These are phyloP conservation scores for Irineochytrium annulatum DNA, from an alignment of 192 early-diverging fungal genomes.

Conservation along the genomic window DNA sequence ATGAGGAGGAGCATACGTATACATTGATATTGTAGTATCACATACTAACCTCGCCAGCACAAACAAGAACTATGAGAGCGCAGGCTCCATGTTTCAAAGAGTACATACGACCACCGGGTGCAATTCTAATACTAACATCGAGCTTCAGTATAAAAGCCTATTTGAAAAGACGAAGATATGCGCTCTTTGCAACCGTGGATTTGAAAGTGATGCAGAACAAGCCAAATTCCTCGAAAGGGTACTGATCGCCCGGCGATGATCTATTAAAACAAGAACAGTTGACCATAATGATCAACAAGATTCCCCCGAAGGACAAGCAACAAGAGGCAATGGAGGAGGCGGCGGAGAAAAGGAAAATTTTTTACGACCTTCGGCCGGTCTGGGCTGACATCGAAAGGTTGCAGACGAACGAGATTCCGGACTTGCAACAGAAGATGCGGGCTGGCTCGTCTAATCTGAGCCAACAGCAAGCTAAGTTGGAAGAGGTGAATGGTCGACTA, in stretches of 20 bases:
- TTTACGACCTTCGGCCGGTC: conserved; percentile 6
- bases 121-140: no score
- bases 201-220: conserved; percentile 50
- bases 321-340: conserved; percentile 9
- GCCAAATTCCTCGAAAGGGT: conserved; percentile 38
- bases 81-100: no score
- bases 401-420: conserved; percentile 43
- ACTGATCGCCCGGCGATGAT: no score
- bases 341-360: background rate
- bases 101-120: no score
- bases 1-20: conserved; percentile 27
- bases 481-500: background rate
- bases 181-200: conserved; percentile 77
- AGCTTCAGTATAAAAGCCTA: no score
- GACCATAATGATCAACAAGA: conserved; percentile 24
- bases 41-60: no score
- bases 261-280: no score
- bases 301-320: conserved; percentile 29
- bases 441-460: no score
- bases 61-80: no score
- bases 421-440: conserved; percentile 20
- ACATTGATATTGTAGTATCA: no score
- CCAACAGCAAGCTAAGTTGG: background rate
- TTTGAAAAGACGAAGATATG: no score
- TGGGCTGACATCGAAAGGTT: conserved; percentile 34